Percentiles rank a stretch among this genome's conserved stretches.
phyloP scores from a whole-genome alignment of 1,139 yeast species.

The Debaryomyces psychrophilus region DNA sequence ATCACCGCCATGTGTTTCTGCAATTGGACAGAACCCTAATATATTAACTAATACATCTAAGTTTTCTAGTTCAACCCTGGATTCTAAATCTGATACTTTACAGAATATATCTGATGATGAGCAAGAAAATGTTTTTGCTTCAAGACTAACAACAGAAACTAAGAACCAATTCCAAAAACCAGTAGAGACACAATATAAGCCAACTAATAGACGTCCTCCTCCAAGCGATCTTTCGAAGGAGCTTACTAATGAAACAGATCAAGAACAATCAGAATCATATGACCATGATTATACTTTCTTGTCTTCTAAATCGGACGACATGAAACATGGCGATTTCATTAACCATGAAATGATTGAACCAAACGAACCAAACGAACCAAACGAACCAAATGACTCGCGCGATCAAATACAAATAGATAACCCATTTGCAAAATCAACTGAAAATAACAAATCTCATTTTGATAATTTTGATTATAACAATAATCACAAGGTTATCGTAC shows the following conservation, averaged over 20 bases:
- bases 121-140: slow-evolving; percentile 24
- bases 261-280: slow-evolving; percentile 11
- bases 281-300: slow-evolving; percentile 27
- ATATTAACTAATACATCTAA: slow-evolving; percentile 3
- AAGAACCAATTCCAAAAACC: slow-evolving; percentile 38
- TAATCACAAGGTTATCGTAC: slow-evolving; percentile 5
- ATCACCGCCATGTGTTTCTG: slow-evolving; percentile 3
- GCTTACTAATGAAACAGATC: not conserved
- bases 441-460: slow-evolving; percentile 21
- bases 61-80: slow-evolving; percentile 14
- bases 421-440: slow-evolving; percentile 21
- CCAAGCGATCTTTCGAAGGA: slow-evolving; percentile 16
- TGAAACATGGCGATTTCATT: slow-evolving; percentile 8
- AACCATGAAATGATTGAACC: slow-evolving; percentile 7
- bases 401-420: slow-evolving; percentile 11
- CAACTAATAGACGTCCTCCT: slow-evolving; percentile 31
- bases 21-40: slow-evolving; percentile 2
- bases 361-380: not conserved
- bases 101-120: slow-evolving; percentile 30
- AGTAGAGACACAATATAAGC: slow-evolving; percentile 32
- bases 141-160: slow-evolving; percentile 41
- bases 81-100: slow-evolving; percentile 15
- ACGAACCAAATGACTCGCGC: not conserved
- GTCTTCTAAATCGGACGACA: slow-evolving; percentile 24
- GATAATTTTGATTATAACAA: slow-evolving; percentile 38